Evolutionary conservation across 257 asterid species (phyloP), one percentile per base, ranked within the genome.

Genomic region (Catharanthus roseus): DNA sequence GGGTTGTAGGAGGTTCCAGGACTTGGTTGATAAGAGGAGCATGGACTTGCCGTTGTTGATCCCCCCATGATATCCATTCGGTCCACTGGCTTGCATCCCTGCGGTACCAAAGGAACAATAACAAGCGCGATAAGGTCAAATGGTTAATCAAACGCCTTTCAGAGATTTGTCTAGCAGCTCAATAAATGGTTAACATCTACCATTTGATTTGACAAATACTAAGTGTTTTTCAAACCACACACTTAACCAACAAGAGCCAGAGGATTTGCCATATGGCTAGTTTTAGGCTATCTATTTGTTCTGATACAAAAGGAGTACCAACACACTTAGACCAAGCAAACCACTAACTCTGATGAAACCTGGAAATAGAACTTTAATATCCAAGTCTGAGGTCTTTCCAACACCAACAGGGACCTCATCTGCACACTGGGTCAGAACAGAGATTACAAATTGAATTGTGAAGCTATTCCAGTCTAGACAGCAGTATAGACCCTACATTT

Each of bases 11-110:
- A 85, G 34, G 87, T 83, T 67, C 80, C 78, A 19, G 87, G 81
- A 65, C 85, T 83, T 64, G 85, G 85, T 23, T 82, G 90, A 75
- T 84, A 83, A 31, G 89, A 82, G 50, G 95, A 85, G 61, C 86
- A 75, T 3, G 95, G 88, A 67, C 80, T 84, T 28, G 80, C 82
- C 3, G 89, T 77, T 45, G 90, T 70, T 44, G 90, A 88, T 56
- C 89, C 89, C 18, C 85, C 88, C 15, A 80, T 68, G 61, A 82
- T 74, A 76, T 84, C 90, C 86, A 83, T 78, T 77, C 80, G 71
- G 24, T 83, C 90, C 39, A 72, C 70, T 9, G 95, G 96, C 71
- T 82, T 89, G 81, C 84, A 87, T 54, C 95, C 97, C 87, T 83
- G 44, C 21, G 44, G 24, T 38, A 38, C 3, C 8, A 10, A 39